Percentiles rank a stretch among this genome's conserved stretches.
Evolutionary conservation across 2,329 filamentous ascomycete genomes (phyloP).

Genomic region (Pseudogymnoascus sp.): DNA sequence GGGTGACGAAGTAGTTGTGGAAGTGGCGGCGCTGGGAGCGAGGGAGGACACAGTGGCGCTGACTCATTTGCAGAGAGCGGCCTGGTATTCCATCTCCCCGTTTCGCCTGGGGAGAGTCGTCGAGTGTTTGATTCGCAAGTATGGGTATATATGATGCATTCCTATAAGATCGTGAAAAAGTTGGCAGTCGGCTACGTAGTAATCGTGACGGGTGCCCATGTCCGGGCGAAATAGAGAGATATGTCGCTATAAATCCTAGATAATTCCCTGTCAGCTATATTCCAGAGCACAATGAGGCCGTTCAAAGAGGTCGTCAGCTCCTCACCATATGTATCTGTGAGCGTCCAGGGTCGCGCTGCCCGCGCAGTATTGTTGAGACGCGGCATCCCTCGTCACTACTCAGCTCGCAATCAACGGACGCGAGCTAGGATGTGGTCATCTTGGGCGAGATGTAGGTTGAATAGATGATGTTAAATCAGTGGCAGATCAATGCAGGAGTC

Average conservation of each 20-base stretch:
- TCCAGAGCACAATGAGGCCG: not conserved
- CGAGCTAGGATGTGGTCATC: not conserved
- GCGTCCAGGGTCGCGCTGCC: slow-evolving; percentile 1
- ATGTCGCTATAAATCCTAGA: slow-evolving; percentile 4
- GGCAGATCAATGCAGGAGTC: not conserved
- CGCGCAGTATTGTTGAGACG: slow-evolving; percentile 2
- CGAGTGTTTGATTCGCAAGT: not conserved
- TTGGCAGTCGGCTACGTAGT: not conserved
- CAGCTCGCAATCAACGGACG: not conserved
- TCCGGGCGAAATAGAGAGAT: not conserved
- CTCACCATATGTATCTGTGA: slow-evolving; percentile 8
- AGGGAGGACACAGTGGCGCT: not conserved
- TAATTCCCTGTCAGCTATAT: not conserved
- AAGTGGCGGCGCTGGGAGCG: slow-evolving; percentile 39
- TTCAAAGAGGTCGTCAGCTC: not conserved
- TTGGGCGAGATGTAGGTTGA: not conserved
- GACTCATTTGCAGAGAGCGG: not conserved
- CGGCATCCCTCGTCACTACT: not conserved
- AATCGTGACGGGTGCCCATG: not conserved
- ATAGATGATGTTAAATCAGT: not conserved
- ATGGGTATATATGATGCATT: slow-evolving; percentile 6
- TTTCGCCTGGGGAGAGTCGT: not conserved
- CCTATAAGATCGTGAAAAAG: slow-evolving; percentile 5
- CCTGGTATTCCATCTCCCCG: not conserved
- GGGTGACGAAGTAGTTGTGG: slow-evolving; percentile 95